Percentiles rank a stretch among this genome's conserved stretches.
Conservation (phyloP, 257 asterid species). For the Solanum pimpinellifolium region DNA sequence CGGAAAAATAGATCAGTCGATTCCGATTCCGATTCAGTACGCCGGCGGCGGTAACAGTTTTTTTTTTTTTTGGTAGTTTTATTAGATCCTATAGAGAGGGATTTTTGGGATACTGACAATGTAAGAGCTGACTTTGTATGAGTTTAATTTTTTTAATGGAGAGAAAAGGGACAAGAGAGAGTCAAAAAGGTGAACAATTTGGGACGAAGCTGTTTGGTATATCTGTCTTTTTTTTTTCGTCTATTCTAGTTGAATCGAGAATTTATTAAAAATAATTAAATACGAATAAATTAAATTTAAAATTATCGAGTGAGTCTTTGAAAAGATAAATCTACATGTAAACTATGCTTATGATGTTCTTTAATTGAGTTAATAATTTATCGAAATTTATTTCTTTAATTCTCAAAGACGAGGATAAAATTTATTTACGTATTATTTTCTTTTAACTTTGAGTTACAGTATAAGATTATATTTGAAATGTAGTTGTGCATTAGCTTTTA, state of each 20-base stretch:
- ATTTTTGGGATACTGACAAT: neutral
- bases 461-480: neutral
- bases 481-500: no score
- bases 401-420: no score
- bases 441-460: neutral
- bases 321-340: no score
- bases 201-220: neutral
- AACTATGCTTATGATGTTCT: no score
- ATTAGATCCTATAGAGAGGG: neutral
- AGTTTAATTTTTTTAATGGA: neutral
- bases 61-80: neutral
- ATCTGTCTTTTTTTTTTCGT: rapidly evolving
- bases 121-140: neutral
- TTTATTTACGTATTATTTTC: no score
- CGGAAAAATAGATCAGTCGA: neutral
- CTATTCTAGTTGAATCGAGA: no score
- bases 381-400: no score
- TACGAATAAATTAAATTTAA: no score
- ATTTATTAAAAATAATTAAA: no score
- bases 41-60: neutral
- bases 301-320: no score
- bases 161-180: neutral
- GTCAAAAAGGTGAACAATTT: neutral
- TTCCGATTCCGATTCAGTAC: neutral
- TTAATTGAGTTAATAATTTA: no score